Evolutionary conservation across 2,329 filamentous ascomycete species (phyloP), one percentile per base, ranked within the genome.

Genomic region (Helotiales sp.): DNA sequence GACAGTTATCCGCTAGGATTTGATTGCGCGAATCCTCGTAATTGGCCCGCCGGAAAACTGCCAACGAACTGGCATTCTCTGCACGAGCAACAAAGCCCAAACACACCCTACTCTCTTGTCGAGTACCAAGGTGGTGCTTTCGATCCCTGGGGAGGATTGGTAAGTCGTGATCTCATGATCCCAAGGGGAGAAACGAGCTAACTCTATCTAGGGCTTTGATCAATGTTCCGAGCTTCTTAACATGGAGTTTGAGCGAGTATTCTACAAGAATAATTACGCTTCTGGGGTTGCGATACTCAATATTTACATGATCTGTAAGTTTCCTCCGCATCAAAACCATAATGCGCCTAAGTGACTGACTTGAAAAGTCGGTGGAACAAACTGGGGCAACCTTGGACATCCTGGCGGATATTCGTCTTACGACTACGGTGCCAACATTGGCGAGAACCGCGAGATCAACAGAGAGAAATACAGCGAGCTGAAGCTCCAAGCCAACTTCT

Each of bases 401-500:
- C 85, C 88, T 10, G 89, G 87, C 11, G 87, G 84, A 2, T 89
- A 89, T 68, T 88, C 85, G 0, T 85, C 83, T 0, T 86, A 87
- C 57, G 85, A 87, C 67, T 87, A 87, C 60, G 84, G 86, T 5
- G 82, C 87, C 4, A 81, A 83, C 6, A 92, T 95, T 61, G 83
- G 85, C 0, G 92, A 96, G 75, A 88, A 91, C 49, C 85, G 92
- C 26, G 85, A 85, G 1, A 81, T 95, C 2, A 80, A 83, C 30
- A 85, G 91, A 1, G 91, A 93, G 75, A 95, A 95, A 77, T 95
- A 93, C 77, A 89, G 88, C 49, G 91, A 96, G 76, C 82, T 92
- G 28, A 96, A 95, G 75, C 84, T 95, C 0, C 81, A 92, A 69
- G 91, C 87, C 28, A 91, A 92, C 72, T 95, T 95, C 77, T 78